Percentiles rank a stretch among this genome's conserved stretches.
These are phyloP conservation scores for Filobasidium floriforme DNA, from an alignment of 768 basidiomycete species.

Conservation along the genomic window DNA sequence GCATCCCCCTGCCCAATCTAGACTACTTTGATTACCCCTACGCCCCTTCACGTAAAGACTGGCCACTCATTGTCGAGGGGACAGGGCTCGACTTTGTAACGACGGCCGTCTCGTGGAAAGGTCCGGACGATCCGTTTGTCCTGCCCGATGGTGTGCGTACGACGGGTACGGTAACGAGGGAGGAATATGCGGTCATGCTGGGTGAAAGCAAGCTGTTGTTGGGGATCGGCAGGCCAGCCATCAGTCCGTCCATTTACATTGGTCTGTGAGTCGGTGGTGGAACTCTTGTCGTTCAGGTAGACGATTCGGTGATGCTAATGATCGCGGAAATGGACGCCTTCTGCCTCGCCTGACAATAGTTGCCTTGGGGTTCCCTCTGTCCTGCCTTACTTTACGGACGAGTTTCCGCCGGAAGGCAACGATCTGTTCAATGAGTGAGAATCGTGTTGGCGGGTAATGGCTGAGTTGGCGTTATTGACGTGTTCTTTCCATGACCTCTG, in stretches of 20 bases:
- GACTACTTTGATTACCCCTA: constrained; percentile 33
- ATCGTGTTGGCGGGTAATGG: background rate
- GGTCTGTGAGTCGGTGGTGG: constrained; percentile 31
- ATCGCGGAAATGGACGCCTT: background rate
- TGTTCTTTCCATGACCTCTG: background rate
- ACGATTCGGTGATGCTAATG: background rate
- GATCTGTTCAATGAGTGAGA: constrained; percentile 1
- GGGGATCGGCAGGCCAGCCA: constrained; percentile 34
- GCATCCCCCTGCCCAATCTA: no score
- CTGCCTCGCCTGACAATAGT: background rate
- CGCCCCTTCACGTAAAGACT: constrained; percentile 29
- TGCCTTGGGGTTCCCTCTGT: background rate
- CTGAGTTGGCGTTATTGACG: background rate
- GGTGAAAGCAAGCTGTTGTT: constrained; percentile 31
- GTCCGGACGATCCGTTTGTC: constrained; percentile 12
- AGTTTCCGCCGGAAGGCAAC: background rate
- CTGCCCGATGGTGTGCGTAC: constrained; percentile 31
- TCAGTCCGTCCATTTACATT: constrained; percentile 37
- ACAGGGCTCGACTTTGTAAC: constrained; percentile 25
- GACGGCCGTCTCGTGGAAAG: constrained; percentile 27
- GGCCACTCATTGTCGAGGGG: background rate
- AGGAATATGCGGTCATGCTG: constrained; percentile 30
- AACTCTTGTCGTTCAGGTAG: background rate
- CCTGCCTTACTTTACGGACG: constrained; percentile 2
- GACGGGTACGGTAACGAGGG: constrained; percentile 26